phyloP scores from a whole-genome alignment of 768 basidiomycete species.

The Megacollybia marginata region DNA sequence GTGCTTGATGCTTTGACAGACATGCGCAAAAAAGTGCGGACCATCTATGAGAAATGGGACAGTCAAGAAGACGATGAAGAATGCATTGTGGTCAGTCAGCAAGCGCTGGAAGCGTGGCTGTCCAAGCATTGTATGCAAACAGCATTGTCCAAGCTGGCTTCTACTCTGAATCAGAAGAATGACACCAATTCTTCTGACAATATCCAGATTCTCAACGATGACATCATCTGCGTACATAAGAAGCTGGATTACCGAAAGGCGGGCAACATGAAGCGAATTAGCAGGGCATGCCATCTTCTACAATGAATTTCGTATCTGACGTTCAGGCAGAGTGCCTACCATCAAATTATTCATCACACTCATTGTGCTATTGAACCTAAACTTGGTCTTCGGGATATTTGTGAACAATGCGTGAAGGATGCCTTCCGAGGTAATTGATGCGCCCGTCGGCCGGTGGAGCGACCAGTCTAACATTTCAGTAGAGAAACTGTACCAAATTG shows the following conservation, averaged over 20 bases:
- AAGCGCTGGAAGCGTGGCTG: slow-evolving; percentile 58
- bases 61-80: slow-evolving; percentile 41
- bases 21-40: slow-evolving; percentile 44
- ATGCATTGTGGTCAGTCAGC: slow-evolving; percentile 51
- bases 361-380: slow-evolving; percentile 40
- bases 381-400: slow-evolving; percentile 46
- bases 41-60: slow-evolving; percentile 61
- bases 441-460: neutral
- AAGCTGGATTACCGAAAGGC: slow-evolving; percentile 54
- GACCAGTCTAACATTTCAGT: slow-evolving; percentile 3
- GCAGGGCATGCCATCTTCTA: slow-evolving; percentile 8
- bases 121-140: slow-evolving; percentile 29
- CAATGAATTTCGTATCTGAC: neutral
- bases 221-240: slow-evolving; percentile 59
- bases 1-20: slow-evolving; percentile 38
- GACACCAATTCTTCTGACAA: slow-evolving; percentile 1
- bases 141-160: slow-evolving; percentile 15
- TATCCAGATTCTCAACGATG: slow-evolving; percentile 23
- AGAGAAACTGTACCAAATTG: slow-evolving; percentile 66
- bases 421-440: slow-evolving; percentile 47
- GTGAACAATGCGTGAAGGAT: slow-evolving; percentile 47
- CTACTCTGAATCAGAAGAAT: slow-evolving; percentile 3
- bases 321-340: neutral
- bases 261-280: slow-evolving; percentile 62
- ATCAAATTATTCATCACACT: no score